A percentile compares a stretch with the other conserved stretches of the same genome.
Evolutionary conservation across 768 basidiomycete genomes (phyloP).

Genomic region (Pholiota conissans): DNA sequence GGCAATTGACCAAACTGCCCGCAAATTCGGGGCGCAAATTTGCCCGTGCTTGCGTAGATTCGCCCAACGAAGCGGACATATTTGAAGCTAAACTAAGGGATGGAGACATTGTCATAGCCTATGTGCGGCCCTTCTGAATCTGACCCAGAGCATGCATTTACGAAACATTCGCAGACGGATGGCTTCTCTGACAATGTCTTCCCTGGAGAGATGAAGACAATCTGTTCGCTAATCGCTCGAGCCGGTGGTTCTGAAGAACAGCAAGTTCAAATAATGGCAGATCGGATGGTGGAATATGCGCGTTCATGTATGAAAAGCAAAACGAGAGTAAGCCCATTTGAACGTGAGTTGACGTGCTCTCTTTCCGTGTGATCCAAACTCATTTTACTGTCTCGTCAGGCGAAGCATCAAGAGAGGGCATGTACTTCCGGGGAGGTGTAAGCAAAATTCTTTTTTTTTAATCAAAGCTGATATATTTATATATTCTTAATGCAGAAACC

Average conservation of each 20-base stretch:
- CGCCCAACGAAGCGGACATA: slow-evolving; percentile 46
- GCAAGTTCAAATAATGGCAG: slow-evolving; percentile 70
- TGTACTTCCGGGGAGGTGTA: slow-evolving; percentile 73
- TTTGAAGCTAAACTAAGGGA: slow-evolving; percentile 45
- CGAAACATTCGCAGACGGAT: slow-evolving; percentile 43
- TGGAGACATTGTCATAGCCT: slow-evolving; percentile 53
- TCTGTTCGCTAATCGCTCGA: slow-evolving; percentile 67
- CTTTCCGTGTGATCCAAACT: slow-evolving; percentile 1
- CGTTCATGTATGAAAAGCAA: slow-evolving; percentile 68
- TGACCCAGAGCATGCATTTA: not conserved
- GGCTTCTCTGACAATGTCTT: slow-evolving; percentile 65
- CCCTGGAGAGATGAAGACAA: slow-evolving; percentile 64
- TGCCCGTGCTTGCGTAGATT: slow-evolving; percentile 53
- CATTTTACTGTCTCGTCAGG: slow-evolving; percentile 33
- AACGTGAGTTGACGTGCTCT: slow-evolving; percentile 44
- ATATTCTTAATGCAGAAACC: slow-evolving; percentile 53
- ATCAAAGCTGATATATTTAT: slow-evolving; percentile 11
- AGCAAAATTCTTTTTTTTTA: slow-evolving; percentile 29
- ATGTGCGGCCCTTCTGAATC: slow-evolving; percentile 29
- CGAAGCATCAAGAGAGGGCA: slow-evolving; percentile 64
- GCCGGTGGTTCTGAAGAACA: slow-evolving; percentile 54
- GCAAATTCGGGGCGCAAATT: slow-evolving; percentile 41
- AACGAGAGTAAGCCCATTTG: slow-evolving; percentile 70
- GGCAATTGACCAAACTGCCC: slow-evolving; percentile 57
- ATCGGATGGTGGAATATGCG: slow-evolving; percentile 71